phyloP scores from a whole-genome alignment of 139 green algal species.

The Chlorella sp. region DNA sequence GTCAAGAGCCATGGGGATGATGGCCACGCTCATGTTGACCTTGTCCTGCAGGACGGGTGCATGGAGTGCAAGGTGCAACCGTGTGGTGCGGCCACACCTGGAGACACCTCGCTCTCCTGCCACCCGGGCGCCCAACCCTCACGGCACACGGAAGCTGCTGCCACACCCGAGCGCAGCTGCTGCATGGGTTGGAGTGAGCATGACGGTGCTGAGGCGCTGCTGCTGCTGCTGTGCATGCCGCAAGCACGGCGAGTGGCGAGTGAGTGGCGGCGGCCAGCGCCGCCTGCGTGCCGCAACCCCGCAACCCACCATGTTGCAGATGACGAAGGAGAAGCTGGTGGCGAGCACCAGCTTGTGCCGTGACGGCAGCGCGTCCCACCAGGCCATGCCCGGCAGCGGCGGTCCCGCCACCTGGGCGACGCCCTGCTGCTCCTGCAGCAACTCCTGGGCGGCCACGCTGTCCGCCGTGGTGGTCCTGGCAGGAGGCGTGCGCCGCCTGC shows the following conservation, averaged over 20 bases:
- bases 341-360: not conserved
- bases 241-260: not conserved
- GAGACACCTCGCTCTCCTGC: not conserved
- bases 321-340: not conserved
- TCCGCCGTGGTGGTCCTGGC: too few species aligned
- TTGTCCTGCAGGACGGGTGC: conserved; percentile 49
- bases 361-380: not conserved
- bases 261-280: too few species aligned
- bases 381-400: too few species aligned
- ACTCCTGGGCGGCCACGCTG: too few species aligned
- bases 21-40: conserved; percentile 95
- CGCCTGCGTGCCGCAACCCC: too few species aligned
- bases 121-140: not conserved
- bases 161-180: not conserved
- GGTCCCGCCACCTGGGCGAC: too few species aligned
- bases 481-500: too few species aligned
- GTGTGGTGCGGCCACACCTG: not conserved
- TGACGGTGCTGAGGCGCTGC: not conserved
- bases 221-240: not conserved
- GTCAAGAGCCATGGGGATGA: conserved; percentile 94
- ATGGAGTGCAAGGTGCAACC: too few species aligned
- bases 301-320: not conserved
- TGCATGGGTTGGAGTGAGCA: not conserved
- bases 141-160: not conserved
- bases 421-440: too few species aligned